Percentiles rank a stretch among this genome's conserved stretches.
Evolutionary conservation across 768 basidiomycete species (phyloP).

Genomic region (Epithele typhae): DNA sequence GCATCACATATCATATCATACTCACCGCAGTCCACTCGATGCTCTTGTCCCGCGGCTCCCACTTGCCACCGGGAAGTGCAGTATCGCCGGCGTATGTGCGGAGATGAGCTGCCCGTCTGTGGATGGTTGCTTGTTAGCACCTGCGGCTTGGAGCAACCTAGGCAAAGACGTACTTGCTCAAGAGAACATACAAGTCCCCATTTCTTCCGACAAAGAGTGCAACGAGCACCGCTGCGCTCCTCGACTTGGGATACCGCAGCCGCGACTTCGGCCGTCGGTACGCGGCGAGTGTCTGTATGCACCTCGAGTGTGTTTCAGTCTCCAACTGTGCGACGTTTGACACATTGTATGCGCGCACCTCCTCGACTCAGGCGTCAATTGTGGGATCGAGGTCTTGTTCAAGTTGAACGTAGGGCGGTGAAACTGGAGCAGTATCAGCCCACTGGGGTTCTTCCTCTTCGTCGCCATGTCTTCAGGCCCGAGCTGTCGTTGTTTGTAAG

Average conservation of each 20-base stretch:
- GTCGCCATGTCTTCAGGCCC: constrained; percentile 3
- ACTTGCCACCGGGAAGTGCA: constrained; percentile 81
- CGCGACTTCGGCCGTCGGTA: constrained; percentile 40
- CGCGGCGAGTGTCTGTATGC: constrained; percentile 48
- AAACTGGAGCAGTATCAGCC: constrained; percentile 40
- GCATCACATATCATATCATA: background rate
- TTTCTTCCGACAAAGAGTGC: constrained; percentile 80
- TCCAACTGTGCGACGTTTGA: background rate
- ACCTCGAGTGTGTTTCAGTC: constrained; percentile 33
- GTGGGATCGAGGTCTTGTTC: constrained; percentile 39
- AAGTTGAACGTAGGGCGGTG: constrained; percentile 42
- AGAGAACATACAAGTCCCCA: constrained; percentile 81
- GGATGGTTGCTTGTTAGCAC: background rate
- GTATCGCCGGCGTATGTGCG: constrained; percentile 85
- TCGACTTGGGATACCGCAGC: constrained; percentile 46
- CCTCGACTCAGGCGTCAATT: constrained; percentile 42
- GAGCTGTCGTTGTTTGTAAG: too few relatives aligned
- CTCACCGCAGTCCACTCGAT: constrained; percentile 80
- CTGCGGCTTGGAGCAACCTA: background rate
- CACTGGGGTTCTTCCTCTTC: background rate
- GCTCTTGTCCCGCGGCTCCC: constrained; percentile 61
- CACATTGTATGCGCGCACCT: too few relatives aligned
- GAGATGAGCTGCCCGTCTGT: constrained; percentile 69
- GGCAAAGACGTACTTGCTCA: constrained; percentile 60
- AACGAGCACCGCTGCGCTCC: constrained; percentile 74